Percentiles rank a stretch among this genome's conserved stretches.
Conservation (phyloP, 2,329 filamentous ascomycete species). For the Tolypocladium paradoxum region DNA sequence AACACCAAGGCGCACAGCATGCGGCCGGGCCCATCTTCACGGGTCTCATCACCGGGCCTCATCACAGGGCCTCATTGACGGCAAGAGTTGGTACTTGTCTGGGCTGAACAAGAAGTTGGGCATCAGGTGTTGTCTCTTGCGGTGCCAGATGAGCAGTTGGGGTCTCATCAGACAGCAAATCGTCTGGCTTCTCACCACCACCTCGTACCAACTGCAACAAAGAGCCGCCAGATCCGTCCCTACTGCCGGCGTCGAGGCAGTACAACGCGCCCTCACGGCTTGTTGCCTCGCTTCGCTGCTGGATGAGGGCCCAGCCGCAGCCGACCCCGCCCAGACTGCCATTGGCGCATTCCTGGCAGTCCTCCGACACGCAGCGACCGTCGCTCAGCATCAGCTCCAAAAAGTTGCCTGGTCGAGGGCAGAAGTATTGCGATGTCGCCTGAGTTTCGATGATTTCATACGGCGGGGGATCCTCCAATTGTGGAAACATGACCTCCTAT, state of each 20-base stretch:
- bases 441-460: slow-evolving; percentile 22
- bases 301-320: slow-evolving; percentile 6
- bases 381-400: not conserved
- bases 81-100: not conserved
- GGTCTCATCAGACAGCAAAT: not conserved
- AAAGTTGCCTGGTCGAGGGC: not conserved
- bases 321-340: slow-evolving; percentile 1
- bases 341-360: not conserved
- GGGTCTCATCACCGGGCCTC: not conserved
- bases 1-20: not conserved
- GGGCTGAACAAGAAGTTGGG: not conserved
- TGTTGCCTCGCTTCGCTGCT: not conserved
- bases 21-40: not conserved
- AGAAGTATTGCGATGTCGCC: slow-evolving; percentile 11
- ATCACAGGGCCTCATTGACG: not conserved
- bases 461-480: slow-evolving; percentile 14
- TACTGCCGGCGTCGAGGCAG: not conserved
- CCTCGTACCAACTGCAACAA: not conserved
- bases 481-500: slow-evolving; percentile 30
- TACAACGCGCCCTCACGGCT: not conserved
- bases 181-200: not conserved
- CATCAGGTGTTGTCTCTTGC: not conserved
- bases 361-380: not conserved
- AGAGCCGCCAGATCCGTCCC: too few relatives aligned
- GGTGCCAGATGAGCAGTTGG: not conserved